Conservation (phyloP, 176 grass and related monocot species). For the Hyparrhenia diplandra region DNA sequence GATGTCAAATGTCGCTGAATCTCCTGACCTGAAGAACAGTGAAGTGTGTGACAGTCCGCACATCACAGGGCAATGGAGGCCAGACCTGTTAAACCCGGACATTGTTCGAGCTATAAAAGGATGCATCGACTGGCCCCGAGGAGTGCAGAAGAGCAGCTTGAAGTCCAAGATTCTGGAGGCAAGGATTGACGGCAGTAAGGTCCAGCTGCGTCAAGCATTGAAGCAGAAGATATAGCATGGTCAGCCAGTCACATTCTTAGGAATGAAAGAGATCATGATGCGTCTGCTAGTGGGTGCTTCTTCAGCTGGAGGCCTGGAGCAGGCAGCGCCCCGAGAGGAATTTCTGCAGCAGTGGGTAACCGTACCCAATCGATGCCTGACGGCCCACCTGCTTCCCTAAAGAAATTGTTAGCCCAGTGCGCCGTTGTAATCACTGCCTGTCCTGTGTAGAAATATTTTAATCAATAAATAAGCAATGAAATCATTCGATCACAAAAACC, state of each 20-base stretch:
- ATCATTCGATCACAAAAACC: conserved; percentile 7
- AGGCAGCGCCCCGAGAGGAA: conserved; percentile 1
- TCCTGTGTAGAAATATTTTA: conserved; percentile 19
- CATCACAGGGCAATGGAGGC: conserved; percentile 44
- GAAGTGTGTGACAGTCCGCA: conserved; percentile 40
- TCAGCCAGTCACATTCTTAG: not conserved
- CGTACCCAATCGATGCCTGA: not conserved
- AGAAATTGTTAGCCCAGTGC: conserved; percentile 5
- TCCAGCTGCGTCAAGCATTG: conserved; percentile 57
- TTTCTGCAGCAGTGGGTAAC: not conserved
- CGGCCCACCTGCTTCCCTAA: not conserved
- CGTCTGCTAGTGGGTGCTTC: not conserved
- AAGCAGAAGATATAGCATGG: conserved; percentile 58
- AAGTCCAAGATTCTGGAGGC: conserved; percentile 62
- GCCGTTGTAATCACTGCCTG: not conserved
- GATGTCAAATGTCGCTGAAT: conserved; percentile 31
- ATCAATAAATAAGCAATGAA: conserved; percentile 25
- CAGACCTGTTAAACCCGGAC: conserved; percentile 50
- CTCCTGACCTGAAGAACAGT: conserved; percentile 37
- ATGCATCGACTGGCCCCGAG: conserved; percentile 51
- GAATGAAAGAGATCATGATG: not conserved
- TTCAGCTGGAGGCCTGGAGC: conserved; percentile 5
- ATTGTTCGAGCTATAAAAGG: conserved; percentile 40
- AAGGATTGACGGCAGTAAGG: conserved; percentile 47
- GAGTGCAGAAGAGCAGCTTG: conserved; percentile 55